These are phyloP conservation scores for Dothideomycetes sp. DNA, from an alignment of 2,329 filamentous ascomycete species.

Conservation along the genomic window DNA sequence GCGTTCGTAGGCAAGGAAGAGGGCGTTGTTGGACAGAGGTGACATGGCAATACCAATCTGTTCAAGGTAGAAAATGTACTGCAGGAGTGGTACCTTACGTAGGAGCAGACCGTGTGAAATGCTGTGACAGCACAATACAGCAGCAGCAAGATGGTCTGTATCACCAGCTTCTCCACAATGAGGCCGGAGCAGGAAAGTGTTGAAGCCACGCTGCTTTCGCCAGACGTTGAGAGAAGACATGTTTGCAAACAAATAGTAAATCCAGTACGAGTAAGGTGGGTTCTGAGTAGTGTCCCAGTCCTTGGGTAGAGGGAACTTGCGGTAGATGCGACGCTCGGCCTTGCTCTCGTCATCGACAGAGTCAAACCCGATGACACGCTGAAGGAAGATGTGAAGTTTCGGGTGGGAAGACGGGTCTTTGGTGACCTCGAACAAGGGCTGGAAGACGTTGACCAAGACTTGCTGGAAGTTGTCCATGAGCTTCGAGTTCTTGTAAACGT, in stretches of 20 bases:
- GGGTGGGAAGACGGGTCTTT: slow-evolving; percentile 77
- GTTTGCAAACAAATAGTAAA: slow-evolving; percentile 94
- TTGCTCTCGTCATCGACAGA: slow-evolving; percentile 98
- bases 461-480: slow-evolving; percentile 86
- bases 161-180: slow-evolving; percentile 97
- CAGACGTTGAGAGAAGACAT: slow-evolving; percentile 86
- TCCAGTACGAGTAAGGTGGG: slow-evolving; percentile 97
- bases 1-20: slow-evolving; percentile 92
- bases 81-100: slow-evolving; percentile 85
- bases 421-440: slow-evolving; percentile 90
- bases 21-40: slow-evolving; percentile 92
- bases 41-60: slow-evolving; percentile 99
- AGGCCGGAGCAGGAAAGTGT: slow-evolving; percentile 84
- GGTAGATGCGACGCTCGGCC: slow-evolving; percentile 83
- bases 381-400: slow-evolving; percentile 88
- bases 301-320: slow-evolving; percentile 85
- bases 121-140: slow-evolving; percentile 85
- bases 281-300: slow-evolving; percentile 90
- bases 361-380: slow-evolving; percentile 93
- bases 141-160: slow-evolving; percentile 88
- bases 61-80: slow-evolving; percentile 96
- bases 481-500: slow-evolving; percentile 84
- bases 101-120: slow-evolving; percentile 91
- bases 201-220: slow-evolving; percentile 86
- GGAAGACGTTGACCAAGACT: slow-evolving; percentile 82